Evolutionary conservation across 148 eudicot species (phyloP).

Genomic region (Camellia japonica): DNA sequence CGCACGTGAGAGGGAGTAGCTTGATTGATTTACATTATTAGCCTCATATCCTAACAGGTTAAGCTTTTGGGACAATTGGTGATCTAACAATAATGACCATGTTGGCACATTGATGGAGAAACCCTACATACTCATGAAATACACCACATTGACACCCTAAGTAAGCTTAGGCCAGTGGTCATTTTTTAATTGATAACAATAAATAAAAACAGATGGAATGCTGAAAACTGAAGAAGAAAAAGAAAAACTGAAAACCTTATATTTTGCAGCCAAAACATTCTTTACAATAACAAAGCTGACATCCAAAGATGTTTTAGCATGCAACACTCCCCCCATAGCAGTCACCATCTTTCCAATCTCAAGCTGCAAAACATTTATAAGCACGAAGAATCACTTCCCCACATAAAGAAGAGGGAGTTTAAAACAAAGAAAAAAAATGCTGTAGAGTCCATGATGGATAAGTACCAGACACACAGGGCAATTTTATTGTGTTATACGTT

Average conservation of each 20-base stretch:
- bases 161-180: too few relatives aligned
- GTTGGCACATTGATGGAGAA: too few relatives aligned
- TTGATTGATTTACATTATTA: too few relatives aligned
- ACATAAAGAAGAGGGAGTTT: too few relatives aligned
- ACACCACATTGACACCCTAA: too few relatives aligned
- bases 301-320: conserved; percentile 64
- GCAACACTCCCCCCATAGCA: conserved; percentile 85
- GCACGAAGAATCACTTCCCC: neutral
- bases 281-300: conserved; percentile 89
- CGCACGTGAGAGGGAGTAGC: too few relatives aligned
- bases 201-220: neutral
- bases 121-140: too few relatives aligned
- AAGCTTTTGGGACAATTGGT: too few relatives aligned
- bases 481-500: neutral
- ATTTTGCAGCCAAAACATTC: conserved; percentile 84
- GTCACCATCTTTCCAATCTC: conserved; percentile 67
- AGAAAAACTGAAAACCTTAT: conserved; percentile 55
- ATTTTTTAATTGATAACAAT: too few relatives aligned
- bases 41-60: too few relatives aligned
- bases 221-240: conserved; percentile 7
- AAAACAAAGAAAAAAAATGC: neutral
- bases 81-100: too few relatives aligned
- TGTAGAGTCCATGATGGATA: neutral
- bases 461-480: neutral
- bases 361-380: conserved; percentile 43